These are phyloP conservation scores for Zasmidium citrigriseum DNA, from an alignment of 2,329 filamentous ascomycete genomes.

Conservation along the genomic window DNA sequence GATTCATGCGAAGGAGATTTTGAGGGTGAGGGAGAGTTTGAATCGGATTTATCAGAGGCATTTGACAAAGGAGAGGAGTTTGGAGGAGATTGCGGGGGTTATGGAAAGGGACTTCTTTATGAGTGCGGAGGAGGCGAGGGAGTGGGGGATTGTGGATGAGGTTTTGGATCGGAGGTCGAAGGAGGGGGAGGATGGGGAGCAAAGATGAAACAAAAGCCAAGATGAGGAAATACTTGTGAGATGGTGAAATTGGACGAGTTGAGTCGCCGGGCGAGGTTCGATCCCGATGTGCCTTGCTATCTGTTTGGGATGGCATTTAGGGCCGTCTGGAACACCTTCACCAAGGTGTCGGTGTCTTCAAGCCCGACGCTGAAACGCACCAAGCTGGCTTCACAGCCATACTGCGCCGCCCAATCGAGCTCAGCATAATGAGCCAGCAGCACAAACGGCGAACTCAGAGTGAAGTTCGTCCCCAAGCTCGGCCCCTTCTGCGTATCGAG, in stretches of 20 bases:
- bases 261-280: too few species aligned
- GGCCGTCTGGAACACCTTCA: conserved; percentile 66
- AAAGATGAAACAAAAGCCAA: neutral
- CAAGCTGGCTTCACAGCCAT: conserved; percentile 77
- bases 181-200: neutral
- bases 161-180: conserved; percentile 66
- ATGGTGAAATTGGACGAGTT: neutral
- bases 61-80: conserved; percentile 74
- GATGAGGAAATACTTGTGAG: neutral
- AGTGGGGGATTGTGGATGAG: conserved; percentile 89
- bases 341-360: conserved; percentile 72
- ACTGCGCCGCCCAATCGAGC: conserved; percentile 83
- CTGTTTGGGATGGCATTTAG: conserved; percentile 56
- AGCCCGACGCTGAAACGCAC: conserved; percentile 87
- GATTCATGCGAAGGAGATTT: conserved; percentile 96
- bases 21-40: conserved; percentile 78
- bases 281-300: neutral
- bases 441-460: conserved; percentile 84
- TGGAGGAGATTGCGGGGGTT: conserved; percentile 85
- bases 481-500: conserved; percentile 90
- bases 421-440: conserved; percentile 89
- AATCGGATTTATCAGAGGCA: conserved; percentile 89
- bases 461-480: conserved; percentile 95
- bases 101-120: conserved; percentile 98
- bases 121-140: conserved; percentile 81